A percentile compares a stretch with the other conserved stretches of the same genome.
Evolutionary conservation across 345 rosid species (phyloP).

Genomic region (Camelina sativa): DNA sequence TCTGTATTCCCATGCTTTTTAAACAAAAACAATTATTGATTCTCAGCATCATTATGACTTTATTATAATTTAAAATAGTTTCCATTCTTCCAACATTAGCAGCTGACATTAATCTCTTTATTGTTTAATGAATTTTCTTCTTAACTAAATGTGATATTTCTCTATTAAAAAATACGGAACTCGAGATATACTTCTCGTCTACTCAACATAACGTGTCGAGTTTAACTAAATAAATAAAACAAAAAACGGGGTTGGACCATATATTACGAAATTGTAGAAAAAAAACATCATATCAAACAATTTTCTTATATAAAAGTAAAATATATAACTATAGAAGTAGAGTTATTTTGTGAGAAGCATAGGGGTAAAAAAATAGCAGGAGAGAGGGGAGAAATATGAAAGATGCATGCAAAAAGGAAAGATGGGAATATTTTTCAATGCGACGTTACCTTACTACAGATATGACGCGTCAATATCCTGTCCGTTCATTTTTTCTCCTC

Average conservation of each 20-base stretch:
- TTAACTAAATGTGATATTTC: not conserved
- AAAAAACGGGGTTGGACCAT: not conserved
- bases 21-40: slow-evolving; percentile 25
- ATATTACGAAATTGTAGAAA: not conserved
- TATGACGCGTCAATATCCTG: slow-evolving; percentile 40
- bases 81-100: slow-evolving; percentile 4
- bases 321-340: not conserved
- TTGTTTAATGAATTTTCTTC: not conserved
- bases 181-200: slow-evolving; percentile 14
- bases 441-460: slow-evolving; percentile 40
- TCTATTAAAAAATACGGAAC: not conserved
- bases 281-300: no score
- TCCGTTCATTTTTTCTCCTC: slow-evolving; percentile 26
- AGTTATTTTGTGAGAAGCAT: slow-evolving; percentile 20
- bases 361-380: slow-evolving; percentile 35
- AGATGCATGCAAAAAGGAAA: slow-evolving; percentile 38
- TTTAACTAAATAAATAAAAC: not conserved
- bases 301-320: no score
- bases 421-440: slow-evolving; percentile 30
- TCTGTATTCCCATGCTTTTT: slow-evolving; percentile 1
- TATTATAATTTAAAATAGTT: not conserved
- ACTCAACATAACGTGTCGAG: slow-evolving; percentile 5
- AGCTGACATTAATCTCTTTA: slow-evolving; percentile 20
- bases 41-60: slow-evolving; percentile 33
- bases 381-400: slow-evolving; percentile 19